Evolutionary conservation across 257 asterid genomes (phyloP).

Genomic region (Nicotiana noctiflora): DNA sequence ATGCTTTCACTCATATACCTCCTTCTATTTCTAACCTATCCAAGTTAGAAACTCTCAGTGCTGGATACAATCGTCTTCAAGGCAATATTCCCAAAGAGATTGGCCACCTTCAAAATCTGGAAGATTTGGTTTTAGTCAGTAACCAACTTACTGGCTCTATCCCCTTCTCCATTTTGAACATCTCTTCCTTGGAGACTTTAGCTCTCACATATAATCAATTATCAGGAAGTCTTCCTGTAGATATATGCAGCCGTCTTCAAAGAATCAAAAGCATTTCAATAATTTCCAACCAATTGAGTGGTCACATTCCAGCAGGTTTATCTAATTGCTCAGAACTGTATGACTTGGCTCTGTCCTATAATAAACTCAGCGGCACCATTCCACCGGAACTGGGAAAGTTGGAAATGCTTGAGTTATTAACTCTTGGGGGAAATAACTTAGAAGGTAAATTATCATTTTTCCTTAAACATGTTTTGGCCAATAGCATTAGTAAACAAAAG

Average conservation of each 20-base stretch:
- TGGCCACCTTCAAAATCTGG: constrained; percentile 16
- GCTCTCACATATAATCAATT: not conserved
- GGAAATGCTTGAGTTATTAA: not conserved
- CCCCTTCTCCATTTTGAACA: not conserved
- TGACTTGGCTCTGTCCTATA: not conserved
- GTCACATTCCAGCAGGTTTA: not conserved
- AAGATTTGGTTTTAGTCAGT: constrained; percentile 16
- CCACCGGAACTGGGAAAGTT: constrained; percentile 13
- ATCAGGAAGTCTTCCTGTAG: constrained; percentile 10
- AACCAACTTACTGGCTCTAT: constrained; percentile 25
- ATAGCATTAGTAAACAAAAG: no score
- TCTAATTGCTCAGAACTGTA: not conserved
- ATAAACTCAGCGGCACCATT: constrained; percentile 14
- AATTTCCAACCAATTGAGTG: not conserved
- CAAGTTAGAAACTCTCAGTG: no score
- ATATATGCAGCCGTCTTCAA: not conserved
- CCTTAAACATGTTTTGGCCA: not conserved
- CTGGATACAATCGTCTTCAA: no score
- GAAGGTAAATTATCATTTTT: not conserved
- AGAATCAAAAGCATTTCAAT: not conserved
- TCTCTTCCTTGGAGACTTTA: not conserved
- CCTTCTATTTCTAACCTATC: not conserved
- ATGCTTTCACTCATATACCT: not conserved
- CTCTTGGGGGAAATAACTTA: constrained; percentile 11
- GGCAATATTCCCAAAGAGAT: not conserved